Percentiles rank a stretch among this genome's conserved stretches.
These are phyloP conservation scores for Mycena rosella DNA, from an alignment of 768 basidiomycete species.

Conservation along the genomic window DNA sequence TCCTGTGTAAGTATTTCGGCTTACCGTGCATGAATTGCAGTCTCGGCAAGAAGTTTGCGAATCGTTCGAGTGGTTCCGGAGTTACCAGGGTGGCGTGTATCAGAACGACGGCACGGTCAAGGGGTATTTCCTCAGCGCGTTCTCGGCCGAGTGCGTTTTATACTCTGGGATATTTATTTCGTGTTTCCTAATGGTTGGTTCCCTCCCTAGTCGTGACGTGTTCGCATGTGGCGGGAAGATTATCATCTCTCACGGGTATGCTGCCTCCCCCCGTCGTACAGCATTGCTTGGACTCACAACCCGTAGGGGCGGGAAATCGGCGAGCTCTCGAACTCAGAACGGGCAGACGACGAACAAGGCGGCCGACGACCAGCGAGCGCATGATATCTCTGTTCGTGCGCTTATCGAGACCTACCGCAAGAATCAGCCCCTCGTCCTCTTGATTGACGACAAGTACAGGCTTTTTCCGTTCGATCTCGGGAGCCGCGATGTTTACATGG, in stretches of 20 bases:
- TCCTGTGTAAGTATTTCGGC: not conserved
- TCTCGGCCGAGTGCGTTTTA: constrained; percentile 68
- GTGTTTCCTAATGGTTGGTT: not conserved
- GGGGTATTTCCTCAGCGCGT: constrained; percentile 84
- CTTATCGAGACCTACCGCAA: constrained; percentile 69
- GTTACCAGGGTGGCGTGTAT: constrained; percentile 88
- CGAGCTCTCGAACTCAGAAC: constrained; percentile 58
- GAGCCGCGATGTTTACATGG: constrained; percentile 62
- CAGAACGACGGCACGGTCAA: constrained; percentile 68
- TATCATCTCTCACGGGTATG: constrained; percentile 87
- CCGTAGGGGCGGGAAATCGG: constrained; percentile 76
- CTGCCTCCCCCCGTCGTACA: not conserved
- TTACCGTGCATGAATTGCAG: constrained; percentile 54
- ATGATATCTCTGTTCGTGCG: constrained; percentile 79
- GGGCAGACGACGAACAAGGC: constrained; percentile 56
- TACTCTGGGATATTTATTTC: too few species aligned
- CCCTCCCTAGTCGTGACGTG: constrained; percentile 76
- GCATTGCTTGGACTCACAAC: not conserved
- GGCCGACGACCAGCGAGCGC: constrained; percentile 75
- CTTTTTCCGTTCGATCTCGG: constrained; percentile 79
- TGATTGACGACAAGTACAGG: constrained; percentile 81
- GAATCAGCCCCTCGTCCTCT: constrained; percentile 72
- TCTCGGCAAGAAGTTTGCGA: constrained; percentile 90
- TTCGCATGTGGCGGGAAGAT: constrained; percentile 75
- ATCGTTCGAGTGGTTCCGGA: constrained; percentile 78